phyloP scores from a whole-genome alignment of 225 moss, liverwort and hornwort genomes.

The Sphagnum contortum region DNA sequence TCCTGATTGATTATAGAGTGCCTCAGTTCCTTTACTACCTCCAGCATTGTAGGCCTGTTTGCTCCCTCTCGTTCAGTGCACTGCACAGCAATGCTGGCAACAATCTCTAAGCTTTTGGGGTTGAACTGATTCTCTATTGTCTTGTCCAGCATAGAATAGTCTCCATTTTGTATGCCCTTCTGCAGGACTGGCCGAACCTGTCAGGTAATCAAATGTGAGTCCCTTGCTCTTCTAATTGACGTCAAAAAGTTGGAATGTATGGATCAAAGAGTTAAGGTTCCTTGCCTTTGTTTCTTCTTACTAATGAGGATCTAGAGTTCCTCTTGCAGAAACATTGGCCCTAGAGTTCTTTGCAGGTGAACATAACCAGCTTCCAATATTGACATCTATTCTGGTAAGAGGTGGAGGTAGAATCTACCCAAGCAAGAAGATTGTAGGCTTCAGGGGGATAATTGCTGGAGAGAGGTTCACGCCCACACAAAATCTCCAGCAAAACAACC shows the following conservation, averaged over 20 bases:
- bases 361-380: slow-evolving; percentile 46
- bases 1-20: slow-evolving; percentile 42
- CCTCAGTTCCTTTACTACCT: slow-evolving; percentile 57
- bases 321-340: background rate
- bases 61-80: slow-evolving; percentile 43
- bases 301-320: slow-evolving; percentile 2
- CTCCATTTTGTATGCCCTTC: slow-evolving; percentile 22
- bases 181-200: slow-evolving; percentile 59
- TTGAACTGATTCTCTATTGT: slow-evolving; percentile 42
- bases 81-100: slow-evolving; percentile 35
- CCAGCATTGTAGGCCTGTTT: slow-evolving; percentile 55
- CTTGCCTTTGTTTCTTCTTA: background rate
- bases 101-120: slow-evolving; percentile 32
- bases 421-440: background rate
- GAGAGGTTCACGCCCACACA: slow-evolving; percentile 1
- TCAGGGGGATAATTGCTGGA: background rate
- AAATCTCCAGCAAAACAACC: slow-evolving; percentile 9
- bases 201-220: slow-evolving; percentile 1
- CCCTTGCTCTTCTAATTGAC: background rate
- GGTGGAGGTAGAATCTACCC: background rate
- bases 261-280: background rate
- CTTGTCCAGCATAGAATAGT: slow-evolving; percentile 43
- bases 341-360: slow-evolving; percentile 12
- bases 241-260: no score
- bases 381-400: background rate